phyloP scores from a whole-genome alignment of 2,329 filamentous ascomycete species.

The Byssochlamys sp. region DNA sequence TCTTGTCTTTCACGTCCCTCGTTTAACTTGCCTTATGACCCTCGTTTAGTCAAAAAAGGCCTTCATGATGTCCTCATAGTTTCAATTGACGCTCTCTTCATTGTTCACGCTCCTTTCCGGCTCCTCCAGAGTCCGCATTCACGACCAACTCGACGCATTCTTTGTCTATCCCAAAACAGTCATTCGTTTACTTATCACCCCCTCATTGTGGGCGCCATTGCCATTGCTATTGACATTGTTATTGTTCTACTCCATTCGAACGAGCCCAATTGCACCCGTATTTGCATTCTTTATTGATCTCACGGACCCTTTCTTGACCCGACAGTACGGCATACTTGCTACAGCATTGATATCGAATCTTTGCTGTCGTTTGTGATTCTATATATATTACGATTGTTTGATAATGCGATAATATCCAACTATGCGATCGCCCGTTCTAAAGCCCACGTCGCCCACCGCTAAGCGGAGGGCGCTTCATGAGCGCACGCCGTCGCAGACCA shows the following conservation, averaged over 20 bases:
- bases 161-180: conserved; percentile 1
- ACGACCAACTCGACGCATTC: conserved; percentile 2
- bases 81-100: conserved; percentile 3
- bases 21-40: background rate
- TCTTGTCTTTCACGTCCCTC: background rate
- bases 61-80: conserved; percentile 1
- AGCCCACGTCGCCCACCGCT: conserved; percentile 21
- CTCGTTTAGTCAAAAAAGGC: conserved; percentile 1
- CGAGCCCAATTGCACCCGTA: background rate
- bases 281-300: background rate
- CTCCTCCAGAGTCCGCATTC: conserved; percentile 6
- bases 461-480: conserved; percentile 37
- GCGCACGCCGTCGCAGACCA: conserved; percentile 37
- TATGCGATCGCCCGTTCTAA: conserved; percentile 24
- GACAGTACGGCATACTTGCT: conserved; percentile 3
- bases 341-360: conserved; percentile 18
- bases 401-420: background rate
- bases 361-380: conserved; percentile 16
- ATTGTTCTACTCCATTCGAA: background rate
- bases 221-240: background rate
- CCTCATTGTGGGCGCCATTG: background rate
- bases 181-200: background rate
- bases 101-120: background rate
- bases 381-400: conserved; percentile 6
- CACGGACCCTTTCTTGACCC: conserved; percentile 1